phyloP scores from a whole-genome alignment of 768 basidiomycete genomes.

The Daedalea quercina region DNA sequence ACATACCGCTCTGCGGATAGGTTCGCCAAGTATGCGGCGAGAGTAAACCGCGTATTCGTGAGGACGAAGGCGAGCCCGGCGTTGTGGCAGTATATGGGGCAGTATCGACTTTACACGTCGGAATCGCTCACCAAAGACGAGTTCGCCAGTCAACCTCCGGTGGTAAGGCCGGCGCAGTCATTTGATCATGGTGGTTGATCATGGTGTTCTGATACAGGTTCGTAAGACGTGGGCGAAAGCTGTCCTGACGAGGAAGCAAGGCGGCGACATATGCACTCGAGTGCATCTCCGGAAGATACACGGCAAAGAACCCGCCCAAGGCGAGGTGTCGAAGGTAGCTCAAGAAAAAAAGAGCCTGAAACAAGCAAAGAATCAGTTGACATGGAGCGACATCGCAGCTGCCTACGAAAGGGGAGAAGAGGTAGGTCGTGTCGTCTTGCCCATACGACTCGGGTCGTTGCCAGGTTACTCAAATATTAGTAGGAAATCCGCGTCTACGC shows the following conservation, averaged over 20 bases:
- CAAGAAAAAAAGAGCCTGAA: not conserved
- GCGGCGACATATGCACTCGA: not conserved
- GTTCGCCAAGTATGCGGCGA: too few relatives aligned
- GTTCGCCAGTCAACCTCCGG: not conserved
- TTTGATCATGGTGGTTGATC: not conserved
- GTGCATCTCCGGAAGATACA: slow-evolving; percentile 2
- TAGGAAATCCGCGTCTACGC: slow-evolving; percentile 4
- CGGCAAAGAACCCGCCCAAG: slow-evolving; percentile 5
- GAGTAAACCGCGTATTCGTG: slow-evolving; percentile 6
- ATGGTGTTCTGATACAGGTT: not conserved
- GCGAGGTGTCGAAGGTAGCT: not conserved
- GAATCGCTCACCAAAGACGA: slow-evolving; percentile 5
- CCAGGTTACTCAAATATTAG: not conserved
- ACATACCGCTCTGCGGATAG: not conserved
- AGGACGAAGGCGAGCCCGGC: not conserved
- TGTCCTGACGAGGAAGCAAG: slow-evolving; percentile 1
- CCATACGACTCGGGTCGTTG: too few relatives aligned
- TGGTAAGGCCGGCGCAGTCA: not conserved
- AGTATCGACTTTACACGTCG: slow-evolving; percentile 4
- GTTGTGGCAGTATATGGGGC: slow-evolving; percentile 9
- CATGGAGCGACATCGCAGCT: not conserved
- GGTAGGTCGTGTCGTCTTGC: not conserved
- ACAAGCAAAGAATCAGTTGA: not conserved
- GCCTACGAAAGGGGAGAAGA: slow-evolving; percentile 4
- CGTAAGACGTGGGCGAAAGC: slow-evolving; percentile 3